Evolutionary conservation across 768 basidiomycete species (phyloP), one percentile per base, ranked within the genome.

Genomic region (Mycena epipterygia): DNA sequence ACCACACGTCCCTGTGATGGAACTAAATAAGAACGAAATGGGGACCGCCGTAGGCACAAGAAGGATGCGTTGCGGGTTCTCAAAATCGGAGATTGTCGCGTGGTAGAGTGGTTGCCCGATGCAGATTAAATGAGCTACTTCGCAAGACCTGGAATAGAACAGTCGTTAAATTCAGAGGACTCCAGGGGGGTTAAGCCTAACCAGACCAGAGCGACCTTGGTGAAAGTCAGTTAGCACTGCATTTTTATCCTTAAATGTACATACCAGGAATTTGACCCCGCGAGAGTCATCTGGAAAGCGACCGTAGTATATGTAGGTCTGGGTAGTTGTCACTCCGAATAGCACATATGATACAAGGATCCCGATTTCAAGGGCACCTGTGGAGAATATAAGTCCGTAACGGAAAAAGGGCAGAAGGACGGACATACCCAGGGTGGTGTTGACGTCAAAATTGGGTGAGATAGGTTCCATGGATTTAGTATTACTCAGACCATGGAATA

Each of bases 61-160:
- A 14, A 25, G n/a, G 12, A 69, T n/a, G 30, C 55, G 29, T 25
- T 44, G 19, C 3, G 44, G 53, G 17, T 48, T 19, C 17, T 37
- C 61, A 53, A 48, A 69, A 23, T 69, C 21, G 2, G 37, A 21
- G 46, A 69, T 32, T 11, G 60, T 61, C n/a, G 1, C 30, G 8
- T 33, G 12, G 39, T 57, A 69, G 0, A 63, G 61, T n/a, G 49
- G 33, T 12, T 57, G n/a, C 25, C 44, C 68, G 25, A 64, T 42
- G 61, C 68, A 69, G 27, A 58, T 29, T 17, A 23, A 19, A 37
- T 69, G 52, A 25, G 55, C 55, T 2, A 58, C 33, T 49, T 69
- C 61, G 13, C 19, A 37, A 46, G 42, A 29, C 61, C 68, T 63
- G 39, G 35, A 23, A 30, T 49, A 46, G 14, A 37, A n/a, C n/a